phyloP scores from a whole-genome alignment of 441 rosid genomes.

The Croton laevigatus region DNA sequence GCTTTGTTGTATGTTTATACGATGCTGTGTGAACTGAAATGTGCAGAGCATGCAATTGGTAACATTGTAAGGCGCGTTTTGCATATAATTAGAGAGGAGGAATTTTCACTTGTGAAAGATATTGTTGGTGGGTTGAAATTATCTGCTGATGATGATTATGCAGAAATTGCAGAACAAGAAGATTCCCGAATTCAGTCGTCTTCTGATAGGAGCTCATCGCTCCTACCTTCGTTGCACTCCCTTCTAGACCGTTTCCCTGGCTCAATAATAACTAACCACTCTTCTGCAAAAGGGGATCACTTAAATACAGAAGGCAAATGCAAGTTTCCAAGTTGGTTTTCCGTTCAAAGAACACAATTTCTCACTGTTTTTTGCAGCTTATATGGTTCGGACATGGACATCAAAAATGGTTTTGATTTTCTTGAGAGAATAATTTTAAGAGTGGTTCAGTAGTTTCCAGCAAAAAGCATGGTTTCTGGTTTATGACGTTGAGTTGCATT shows the following conservation, averaged over 20 bases:
- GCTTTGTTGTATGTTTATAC: neutral
- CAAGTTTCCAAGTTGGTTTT: constrained; percentile 17
- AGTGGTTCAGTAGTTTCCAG: neutral
- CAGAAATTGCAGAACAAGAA: constrained; percentile 36
- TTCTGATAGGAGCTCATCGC: constrained; percentile 11
- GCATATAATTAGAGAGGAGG: constrained; percentile 82
- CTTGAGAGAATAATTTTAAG: neutral
- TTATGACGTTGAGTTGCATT: constrained; percentile 5
- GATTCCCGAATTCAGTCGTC: constrained; percentile 12
- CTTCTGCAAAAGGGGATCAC: constrained; percentile 63
- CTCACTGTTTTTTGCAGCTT: too few species aligned
- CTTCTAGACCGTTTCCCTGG: too few species aligned
- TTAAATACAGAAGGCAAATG: constrained; percentile 77
- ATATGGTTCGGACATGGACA: too few species aligned
- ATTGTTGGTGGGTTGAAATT: constrained; percentile 51
- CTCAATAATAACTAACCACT: too few species aligned
- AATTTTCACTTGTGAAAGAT: constrained; percentile 53
- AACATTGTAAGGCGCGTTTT: constrained; percentile 74
- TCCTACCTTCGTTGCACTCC: constrained; percentile 18
- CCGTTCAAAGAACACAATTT: too few species aligned
- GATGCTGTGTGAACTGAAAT: constrained; percentile 3
- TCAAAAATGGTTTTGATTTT: neutral
- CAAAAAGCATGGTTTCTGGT: too few species aligned
- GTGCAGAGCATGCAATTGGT: constrained; percentile 81
- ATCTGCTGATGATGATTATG: constrained; percentile 43